Base-by-base conservation (phyloP, 805 yeast species). In the Candida yuanshanica region DNA sequence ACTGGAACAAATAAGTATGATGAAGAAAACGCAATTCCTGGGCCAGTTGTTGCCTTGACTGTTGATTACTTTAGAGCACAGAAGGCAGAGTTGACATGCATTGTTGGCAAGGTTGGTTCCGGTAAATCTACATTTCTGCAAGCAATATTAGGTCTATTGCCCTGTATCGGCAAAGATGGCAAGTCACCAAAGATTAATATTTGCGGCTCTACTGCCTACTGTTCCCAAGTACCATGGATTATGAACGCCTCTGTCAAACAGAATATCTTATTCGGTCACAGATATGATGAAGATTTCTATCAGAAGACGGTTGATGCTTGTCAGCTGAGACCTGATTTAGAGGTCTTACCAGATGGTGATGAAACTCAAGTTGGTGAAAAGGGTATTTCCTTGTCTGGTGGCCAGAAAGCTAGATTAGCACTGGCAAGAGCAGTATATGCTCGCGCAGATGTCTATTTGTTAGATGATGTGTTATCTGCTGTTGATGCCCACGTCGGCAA, bases 401-500 rank as follows among this genome's bases (percentile, higher is more conserved):
- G 99, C 35, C 99, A 93, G 63, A 93, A 93, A 71, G 98, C 99
- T 0, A 80, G 99, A 60, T 72, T 93, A 27, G 81, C 95, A 1
- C 73, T 93, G 39, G 99, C 99, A 0, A 77, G 99, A 59, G 97
- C 99, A 11, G 96, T 93, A 9, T 93, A 93, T 59, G 77, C 96
- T 11, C 74, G 98, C 49, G 95, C 98, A 4, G 98, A 93, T 57
- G 77, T 93, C 23, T 89, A 87, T 59, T 65, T 93, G 32, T 65
- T 93, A 48, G 99, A 93, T 61, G 99, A 93, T 63, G 86, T 95
- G 9, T 72, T 93, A 45, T 83, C 95, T 59, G 99, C 99, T 20
- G 99, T 93, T 33, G 99, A 93, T 64, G 97, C 89, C 53, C 99
- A 93, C 60, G 99, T 93, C 48, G 91, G 96, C 11, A 79, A 78